Conservation (phyloP, 768 basidiomycete genomes). For the Pleurotus ostreatus region DNA sequence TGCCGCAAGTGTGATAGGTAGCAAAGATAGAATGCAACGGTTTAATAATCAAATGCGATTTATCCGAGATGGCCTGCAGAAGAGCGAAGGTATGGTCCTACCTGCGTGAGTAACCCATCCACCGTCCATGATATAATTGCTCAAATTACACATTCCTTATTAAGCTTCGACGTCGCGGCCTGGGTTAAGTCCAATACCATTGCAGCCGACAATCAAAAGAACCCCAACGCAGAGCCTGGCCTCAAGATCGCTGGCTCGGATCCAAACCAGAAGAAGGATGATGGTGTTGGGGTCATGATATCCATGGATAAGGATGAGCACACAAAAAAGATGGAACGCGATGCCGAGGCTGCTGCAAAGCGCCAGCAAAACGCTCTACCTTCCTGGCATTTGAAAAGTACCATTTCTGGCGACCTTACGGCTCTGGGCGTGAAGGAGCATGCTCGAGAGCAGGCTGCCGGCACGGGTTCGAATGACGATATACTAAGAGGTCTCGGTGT, state of each 20-base stretch:
- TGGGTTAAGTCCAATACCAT: constrained; percentile 77
- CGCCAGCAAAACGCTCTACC: constrained; percentile 89
- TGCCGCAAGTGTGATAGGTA: constrained; percentile 76
- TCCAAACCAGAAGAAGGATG: constrained; percentile 51
- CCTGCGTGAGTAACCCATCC: constrained; percentile 57
- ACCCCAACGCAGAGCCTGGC: constrained; percentile 45
- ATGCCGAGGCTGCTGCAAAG: constrained; percentile 80
- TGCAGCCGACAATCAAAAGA: constrained; percentile 59
- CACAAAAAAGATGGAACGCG: constrained; percentile 66
- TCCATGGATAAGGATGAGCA: constrained; percentile 87
- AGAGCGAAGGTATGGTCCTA: constrained; percentile 82
- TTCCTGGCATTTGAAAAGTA: constrained; percentile 93
- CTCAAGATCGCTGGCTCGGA: constrained; percentile 75
- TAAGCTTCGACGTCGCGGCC: constrained; percentile 74
- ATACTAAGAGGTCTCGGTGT: constrained; percentile 67
- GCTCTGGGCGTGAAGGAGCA: constrained; percentile 77
- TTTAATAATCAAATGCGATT: constrained; percentile 90
- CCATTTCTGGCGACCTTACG: constrained; percentile 89
- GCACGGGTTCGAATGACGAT: constrained; percentile 60
- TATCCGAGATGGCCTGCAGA: constrained; percentile 82
- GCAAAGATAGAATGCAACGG: constrained; percentile 92
- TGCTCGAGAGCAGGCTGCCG: constrained; percentile 42
- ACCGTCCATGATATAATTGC: not conserved
- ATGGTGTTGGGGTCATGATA: constrained; percentile 83
- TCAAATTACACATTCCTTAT: constrained; percentile 3